Percentiles rank a stretch among this genome's conserved stretches.
phyloP scores from a whole-genome alignment of 2,329 filamentous ascomycete genomes.

The Microsporum canis region DNA sequence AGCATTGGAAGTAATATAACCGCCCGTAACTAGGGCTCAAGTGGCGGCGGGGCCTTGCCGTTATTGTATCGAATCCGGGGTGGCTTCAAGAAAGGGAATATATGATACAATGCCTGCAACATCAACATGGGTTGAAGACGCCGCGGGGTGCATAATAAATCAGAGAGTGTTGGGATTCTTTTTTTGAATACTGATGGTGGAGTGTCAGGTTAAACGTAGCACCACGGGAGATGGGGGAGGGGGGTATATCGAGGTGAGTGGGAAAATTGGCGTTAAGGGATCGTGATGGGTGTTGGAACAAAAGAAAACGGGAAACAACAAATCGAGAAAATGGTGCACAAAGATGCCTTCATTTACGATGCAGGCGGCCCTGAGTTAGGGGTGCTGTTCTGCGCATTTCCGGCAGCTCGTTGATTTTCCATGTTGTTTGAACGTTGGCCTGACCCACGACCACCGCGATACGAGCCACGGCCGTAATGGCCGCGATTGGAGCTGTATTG shows the following conservation, averaged over 20 bases:
- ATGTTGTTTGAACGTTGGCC: slow-evolving; percentile 30
- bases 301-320: not conserved
- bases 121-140: not conserved
- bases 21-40: not conserved
- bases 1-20: not conserved
- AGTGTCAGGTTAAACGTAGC: not conserved
- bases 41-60: not conserved
- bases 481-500: slow-evolving; percentile 30
- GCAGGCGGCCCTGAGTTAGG: slow-evolving; percentile 10
- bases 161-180: not conserved
- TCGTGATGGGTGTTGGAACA: not conserved
- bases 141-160: not conserved
- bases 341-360: slow-evolving; percentile 1
- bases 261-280: not conserved
- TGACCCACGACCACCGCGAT: slow-evolving; percentile 35
- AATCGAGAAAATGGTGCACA: not conserved
- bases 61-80: not conserved
- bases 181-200: not conserved
- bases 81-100: not conserved
- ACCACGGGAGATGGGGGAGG: not conserved
- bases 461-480: slow-evolving; percentile 27
- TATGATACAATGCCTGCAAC: slow-evolving; percentile 3
- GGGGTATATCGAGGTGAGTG: not conserved
- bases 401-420: slow-evolving; percentile 22
- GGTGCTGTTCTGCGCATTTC: slow-evolving; percentile 16